phyloP scores from a whole-genome alignment of 306 rosid species.

The Gastrolobium villosum region DNA sequence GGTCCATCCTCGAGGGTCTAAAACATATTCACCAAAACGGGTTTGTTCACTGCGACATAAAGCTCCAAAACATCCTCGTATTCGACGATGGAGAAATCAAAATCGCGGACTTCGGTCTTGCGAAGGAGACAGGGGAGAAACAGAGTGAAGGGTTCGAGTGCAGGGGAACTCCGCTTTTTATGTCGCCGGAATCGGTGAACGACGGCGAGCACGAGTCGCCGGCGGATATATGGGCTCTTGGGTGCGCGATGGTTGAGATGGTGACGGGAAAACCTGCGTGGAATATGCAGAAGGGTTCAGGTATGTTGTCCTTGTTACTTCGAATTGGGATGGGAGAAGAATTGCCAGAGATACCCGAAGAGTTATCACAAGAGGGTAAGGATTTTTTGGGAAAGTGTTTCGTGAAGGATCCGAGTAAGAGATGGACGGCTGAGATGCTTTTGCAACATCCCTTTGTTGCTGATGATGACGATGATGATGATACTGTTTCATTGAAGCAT shows the following conservation, averaged over 20 bases:
- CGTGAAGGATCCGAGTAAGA: conserved; percentile 66
- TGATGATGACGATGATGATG: background rate
- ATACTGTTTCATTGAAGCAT: conserved; percentile 48
- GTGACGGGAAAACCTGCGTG: conserved; percentile 79
- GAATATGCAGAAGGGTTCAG: conserved; percentile 48
- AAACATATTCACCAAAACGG: conserved; percentile 65
- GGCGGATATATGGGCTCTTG: conserved; percentile 83
- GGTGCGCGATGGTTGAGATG: conserved; percentile 88
- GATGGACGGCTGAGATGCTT: conserved; percentile 98
- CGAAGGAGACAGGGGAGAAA: conserved; percentile 59
- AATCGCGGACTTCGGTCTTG: conserved; percentile 88
- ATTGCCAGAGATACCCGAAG: conserved; percentile 67
- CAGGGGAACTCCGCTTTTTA: conserved; percentile 85
- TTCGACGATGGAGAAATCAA: conserved; percentile 67
- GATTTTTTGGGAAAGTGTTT: conserved; percentile 82
- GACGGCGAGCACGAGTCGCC: conserved; percentile 64
- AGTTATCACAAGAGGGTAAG: conserved; percentile 69
- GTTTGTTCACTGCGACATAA: conserved; percentile 93
- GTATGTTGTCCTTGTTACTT: conserved; percentile 61
- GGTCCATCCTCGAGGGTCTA: conserved; percentile 69
- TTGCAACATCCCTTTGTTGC: conserved; percentile 70
- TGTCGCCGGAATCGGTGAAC: conserved; percentile 93
- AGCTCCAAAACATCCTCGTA: conserved; percentile 81
- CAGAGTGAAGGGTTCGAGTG: conserved; percentile 56
- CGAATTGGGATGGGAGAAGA: conserved; percentile 81